phyloP scores from a whole-genome alignment of 345 rosid genomes.

The Eucalyptus polybractea region DNA sequence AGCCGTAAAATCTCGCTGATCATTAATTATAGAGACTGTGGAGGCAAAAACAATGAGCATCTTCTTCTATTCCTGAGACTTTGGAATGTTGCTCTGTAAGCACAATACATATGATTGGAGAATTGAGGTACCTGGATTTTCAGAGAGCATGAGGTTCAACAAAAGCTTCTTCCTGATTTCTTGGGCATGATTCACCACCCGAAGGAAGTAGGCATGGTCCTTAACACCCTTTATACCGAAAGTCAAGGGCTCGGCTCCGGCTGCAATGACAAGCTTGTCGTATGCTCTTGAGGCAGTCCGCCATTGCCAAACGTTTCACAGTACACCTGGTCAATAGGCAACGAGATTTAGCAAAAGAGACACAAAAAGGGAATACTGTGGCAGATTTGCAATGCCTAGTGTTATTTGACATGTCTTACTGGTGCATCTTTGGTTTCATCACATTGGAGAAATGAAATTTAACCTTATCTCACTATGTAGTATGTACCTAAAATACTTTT shows the following conservation, averaged over 20 bases:
- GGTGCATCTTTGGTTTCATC: neutral
- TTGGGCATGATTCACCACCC: slow-evolving; percentile 88
- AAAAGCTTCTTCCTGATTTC: slow-evolving; percentile 89
- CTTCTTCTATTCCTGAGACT: neutral
- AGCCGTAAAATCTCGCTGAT: neutral
- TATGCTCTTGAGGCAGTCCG: no score
- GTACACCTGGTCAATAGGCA: no score
- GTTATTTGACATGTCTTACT: neutral
- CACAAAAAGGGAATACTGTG: no score
- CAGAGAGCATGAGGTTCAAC: slow-evolving; percentile 85
- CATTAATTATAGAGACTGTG: neutral
- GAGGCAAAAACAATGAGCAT: neutral
- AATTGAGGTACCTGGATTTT: slow-evolving; percentile 52
- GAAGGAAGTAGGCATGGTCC: slow-evolving; percentile 84
- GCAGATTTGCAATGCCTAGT: neutral
- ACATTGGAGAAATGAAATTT: neutral
- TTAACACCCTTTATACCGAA: no score
- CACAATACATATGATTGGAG: neutral
- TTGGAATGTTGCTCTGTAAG: neutral
- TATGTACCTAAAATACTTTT: neutral
- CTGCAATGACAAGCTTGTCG: no score
- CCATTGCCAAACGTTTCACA: no score
- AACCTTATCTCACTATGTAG: neutral
- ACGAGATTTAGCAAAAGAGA: neutral
- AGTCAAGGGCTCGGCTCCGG: slow-evolving; percentile 81